Conservation (phyloP, 495 filamentous ascomycete genomes). For the Penicillium lagena region DNA sequence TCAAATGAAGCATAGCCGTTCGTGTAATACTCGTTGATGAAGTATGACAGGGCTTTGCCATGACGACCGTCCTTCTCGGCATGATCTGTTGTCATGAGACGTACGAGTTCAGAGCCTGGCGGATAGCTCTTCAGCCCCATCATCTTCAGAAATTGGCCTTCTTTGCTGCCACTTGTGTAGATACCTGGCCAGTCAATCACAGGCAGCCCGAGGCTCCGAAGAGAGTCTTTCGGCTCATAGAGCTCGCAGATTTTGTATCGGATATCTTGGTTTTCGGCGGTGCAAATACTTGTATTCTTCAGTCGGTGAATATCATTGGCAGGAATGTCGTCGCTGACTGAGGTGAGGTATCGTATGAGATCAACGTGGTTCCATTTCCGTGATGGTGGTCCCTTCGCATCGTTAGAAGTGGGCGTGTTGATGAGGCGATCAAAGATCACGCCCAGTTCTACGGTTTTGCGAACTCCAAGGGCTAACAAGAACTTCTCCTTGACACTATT, state of each 20-base stretch:
- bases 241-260: constrained; percentile 78
- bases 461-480: constrained; percentile 67
- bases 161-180: constrained; percentile 53
- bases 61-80: constrained; percentile 51
- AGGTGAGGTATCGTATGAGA: constrained; percentile 86
- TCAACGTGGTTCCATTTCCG: constrained; percentile 87
- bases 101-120: constrained; percentile 60
- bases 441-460: constrained; percentile 82
- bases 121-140: constrained; percentile 70
- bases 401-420: constrained; percentile 37
- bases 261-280: constrained; percentile 59
- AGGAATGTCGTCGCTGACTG: constrained; percentile 87
- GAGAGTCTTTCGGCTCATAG: constrained; percentile 69
- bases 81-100: constrained; percentile 61
- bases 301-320: constrained; percentile 73
- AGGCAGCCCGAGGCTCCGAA: constrained; percentile 63
- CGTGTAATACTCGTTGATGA: constrained; percentile 65
- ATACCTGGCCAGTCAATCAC: constrained; percentile 80
- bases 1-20: constrained; percentile 67
- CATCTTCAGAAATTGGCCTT: constrained; percentile 63
- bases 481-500: constrained; percentile 85
- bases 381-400: constrained; percentile 26
- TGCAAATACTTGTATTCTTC: constrained; percentile 69
- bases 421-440: constrained; percentile 88
- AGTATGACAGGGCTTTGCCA: constrained; percentile 71